Evolutionary conservation across 352 stramenopile species (phyloP).

Genomic region (Pythium insidiosum): DNA sequence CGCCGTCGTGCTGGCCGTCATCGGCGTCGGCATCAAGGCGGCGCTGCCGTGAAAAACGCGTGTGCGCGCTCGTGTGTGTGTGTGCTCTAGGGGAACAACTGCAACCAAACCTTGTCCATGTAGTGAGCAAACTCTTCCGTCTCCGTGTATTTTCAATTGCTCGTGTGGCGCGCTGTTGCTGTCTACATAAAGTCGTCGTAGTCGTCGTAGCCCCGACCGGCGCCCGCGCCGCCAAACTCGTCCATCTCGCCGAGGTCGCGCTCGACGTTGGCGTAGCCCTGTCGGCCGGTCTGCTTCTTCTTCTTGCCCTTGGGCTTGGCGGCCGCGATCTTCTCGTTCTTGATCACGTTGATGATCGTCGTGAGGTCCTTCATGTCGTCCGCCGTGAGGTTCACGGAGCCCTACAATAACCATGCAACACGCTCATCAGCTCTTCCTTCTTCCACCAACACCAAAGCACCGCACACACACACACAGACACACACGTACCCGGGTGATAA

Average conservation of each 20-base stretch:
- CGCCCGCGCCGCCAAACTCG: conserved; percentile 22
- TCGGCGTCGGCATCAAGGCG: conserved; percentile 21
- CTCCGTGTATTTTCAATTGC: too few relatives aligned
- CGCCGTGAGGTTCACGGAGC: conserved; percentile 63
- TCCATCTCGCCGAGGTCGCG: conserved; percentile 25
- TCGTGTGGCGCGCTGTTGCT: too few relatives aligned
- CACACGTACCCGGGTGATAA: conserved; percentile 33
- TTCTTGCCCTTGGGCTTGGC: conserved; percentile 83
- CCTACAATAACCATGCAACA: too few relatives aligned
- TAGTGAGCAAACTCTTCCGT: too few relatives aligned
- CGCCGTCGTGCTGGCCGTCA: conserved; percentile 16
- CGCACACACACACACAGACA: not conserved
- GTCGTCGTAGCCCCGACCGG: conserved; percentile 69
- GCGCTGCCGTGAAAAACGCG: too few relatives aligned
- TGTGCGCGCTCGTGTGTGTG: too few relatives aligned
- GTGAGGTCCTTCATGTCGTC: conserved; percentile 86
- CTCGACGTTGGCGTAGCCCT: conserved; percentile 80
- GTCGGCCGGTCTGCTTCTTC: conserved; percentile 73
- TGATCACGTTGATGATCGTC: conserved; percentile 83
- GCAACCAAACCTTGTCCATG: too few relatives aligned
- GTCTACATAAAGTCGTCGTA: conserved; percentile 86
- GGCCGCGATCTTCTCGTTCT: conserved; percentile 82
- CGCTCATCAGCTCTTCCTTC: too few relatives aligned
- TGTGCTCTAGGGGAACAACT: too few relatives aligned
- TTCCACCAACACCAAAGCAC: too few relatives aligned